phyloP scores from a whole-genome alignment of 108 stramenopile species.

The Conticribra guillardii region DNA sequence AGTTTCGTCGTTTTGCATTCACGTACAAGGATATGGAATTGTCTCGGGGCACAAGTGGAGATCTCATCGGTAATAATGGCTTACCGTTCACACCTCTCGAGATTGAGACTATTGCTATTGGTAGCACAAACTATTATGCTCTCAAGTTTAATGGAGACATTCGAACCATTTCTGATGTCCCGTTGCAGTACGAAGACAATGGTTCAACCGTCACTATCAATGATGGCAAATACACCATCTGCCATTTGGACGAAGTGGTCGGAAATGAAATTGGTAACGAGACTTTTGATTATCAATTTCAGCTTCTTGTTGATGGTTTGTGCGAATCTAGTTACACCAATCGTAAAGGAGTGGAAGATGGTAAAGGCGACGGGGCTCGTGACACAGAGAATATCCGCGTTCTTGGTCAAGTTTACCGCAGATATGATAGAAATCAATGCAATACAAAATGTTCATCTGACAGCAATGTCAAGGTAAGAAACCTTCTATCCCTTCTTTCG shows the following conservation, averaged over 20 bases:
- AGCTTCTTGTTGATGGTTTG: constrained; percentile 14
- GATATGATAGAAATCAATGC: constrained; percentile 12
- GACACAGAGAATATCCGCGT: constrained; percentile 21
- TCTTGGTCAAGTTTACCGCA: background rate
- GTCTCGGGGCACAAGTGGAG: background rate
- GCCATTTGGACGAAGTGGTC: constrained; percentile 25
- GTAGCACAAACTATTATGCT: constrained; percentile 17
- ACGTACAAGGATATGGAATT: constrained; percentile 43
- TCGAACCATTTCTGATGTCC: constrained; percentile 26
- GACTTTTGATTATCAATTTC: constrained; percentile 7
- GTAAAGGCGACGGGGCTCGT: constrained; percentile 33
- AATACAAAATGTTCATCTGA: constrained; percentile 13
- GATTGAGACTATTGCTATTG: constrained; percentile 19
- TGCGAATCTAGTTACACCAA: constrained; percentile 25
- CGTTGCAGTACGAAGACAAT: constrained; percentile 26
- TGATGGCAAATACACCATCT: constrained; percentile 35
- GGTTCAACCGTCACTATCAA: constrained; percentile 2
- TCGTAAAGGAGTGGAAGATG: constrained; percentile 32
- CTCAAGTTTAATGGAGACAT: constrained; percentile 35
- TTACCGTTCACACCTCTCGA: constrained; percentile 17
- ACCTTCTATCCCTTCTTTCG: too few relatives aligned
- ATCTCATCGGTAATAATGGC: constrained; percentile 4
- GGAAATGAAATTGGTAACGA: constrained; percentile 16
- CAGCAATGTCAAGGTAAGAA: background rate
- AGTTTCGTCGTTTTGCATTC: constrained; percentile 42